Conservation (phyloP, 2,329 filamentous ascomycete genomes). For the Lasiodiplodia sp. region DNA sequence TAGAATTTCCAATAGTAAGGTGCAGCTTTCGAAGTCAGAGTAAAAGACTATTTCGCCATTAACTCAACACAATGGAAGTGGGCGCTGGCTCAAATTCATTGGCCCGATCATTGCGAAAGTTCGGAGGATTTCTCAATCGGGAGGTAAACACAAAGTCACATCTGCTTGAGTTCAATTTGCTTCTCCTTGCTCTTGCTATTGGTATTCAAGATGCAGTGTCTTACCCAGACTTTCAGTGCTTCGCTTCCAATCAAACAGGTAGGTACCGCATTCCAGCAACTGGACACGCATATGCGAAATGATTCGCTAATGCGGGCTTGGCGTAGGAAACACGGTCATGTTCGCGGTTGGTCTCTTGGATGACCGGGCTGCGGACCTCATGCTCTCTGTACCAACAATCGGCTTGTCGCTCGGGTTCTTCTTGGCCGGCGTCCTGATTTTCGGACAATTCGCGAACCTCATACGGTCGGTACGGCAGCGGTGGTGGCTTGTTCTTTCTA, state of each 20-base stretch:
- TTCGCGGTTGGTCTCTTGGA: constrained; percentile 4
- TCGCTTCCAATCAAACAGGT: constrained; percentile 31
- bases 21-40: no score
- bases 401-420: constrained; percentile 24
- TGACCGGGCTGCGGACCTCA: neutral
- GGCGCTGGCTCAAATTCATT: no score
- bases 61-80: no score
- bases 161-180: constrained; percentile 19
- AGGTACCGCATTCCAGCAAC: no score
- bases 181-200: constrained; percentile 30
- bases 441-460: constrained; percentile 27
- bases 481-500: constrained; percentile 27
- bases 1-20: no score
- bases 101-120: neutral
- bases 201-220: constrained; percentile 32
- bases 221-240: constrained; percentile 32
- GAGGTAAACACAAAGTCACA: constrained; percentile 3
- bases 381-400: constrained; percentile 8
- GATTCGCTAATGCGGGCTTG: neutral
- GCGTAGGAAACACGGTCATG: constrained; percentile 6
- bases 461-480: neutral
- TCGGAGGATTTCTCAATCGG: neutral
- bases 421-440: constrained; percentile 21
- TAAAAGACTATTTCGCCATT: no score
- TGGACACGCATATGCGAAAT: neutral